Percentiles rank a stretch among this genome's conserved stretches.
Evolutionary conservation across 345 rosid genomes (phyloP).

Genomic region (Aquilaria yunnanensis): DNA sequence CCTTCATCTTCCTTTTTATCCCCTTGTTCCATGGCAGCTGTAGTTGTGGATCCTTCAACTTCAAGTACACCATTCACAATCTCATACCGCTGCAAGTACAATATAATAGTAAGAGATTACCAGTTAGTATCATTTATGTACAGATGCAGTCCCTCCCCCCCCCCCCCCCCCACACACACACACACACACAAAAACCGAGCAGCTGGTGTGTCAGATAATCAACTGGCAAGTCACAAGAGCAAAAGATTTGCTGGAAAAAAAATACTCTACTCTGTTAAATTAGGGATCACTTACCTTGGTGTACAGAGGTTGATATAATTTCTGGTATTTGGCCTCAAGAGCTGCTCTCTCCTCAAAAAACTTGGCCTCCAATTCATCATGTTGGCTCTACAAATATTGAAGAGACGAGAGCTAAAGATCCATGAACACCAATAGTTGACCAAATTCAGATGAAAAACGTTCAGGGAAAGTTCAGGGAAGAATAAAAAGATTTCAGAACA

Average conservation of each 20-base stretch:
- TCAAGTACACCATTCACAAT: conserved; percentile 80
- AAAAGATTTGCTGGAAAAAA: neutral
- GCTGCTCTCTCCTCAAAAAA: conserved; percentile 92
- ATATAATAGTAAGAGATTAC: neutral
- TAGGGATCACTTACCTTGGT: conserved; percentile 40
- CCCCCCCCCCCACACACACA: too few species aligned
- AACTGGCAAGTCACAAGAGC: neutral
- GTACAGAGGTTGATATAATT: conserved; percentile 73
- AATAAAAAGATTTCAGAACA: neutral
- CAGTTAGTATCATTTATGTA: neutral
- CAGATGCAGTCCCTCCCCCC: neutral
- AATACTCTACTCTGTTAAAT: neutral
- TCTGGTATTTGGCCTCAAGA: conserved; percentile 88
- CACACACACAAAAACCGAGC: neutral
- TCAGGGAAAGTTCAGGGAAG: too few species aligned
- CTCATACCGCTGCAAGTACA: conserved; percentile 61
- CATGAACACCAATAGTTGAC: neutral
- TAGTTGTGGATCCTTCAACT: conserved; percentile 48
- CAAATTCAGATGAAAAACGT: neutral
- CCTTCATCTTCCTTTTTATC: conserved; percentile 62
- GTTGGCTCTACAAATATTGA: conserved; percentile 47
- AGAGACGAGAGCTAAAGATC: neutral
- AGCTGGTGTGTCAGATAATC: neutral
- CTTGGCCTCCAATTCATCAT: conserved; percentile 79
- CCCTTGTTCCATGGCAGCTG: conserved; percentile 41